Conservation (phyloP, 805 yeast species). For the Nakazawaea populi region DNA sequence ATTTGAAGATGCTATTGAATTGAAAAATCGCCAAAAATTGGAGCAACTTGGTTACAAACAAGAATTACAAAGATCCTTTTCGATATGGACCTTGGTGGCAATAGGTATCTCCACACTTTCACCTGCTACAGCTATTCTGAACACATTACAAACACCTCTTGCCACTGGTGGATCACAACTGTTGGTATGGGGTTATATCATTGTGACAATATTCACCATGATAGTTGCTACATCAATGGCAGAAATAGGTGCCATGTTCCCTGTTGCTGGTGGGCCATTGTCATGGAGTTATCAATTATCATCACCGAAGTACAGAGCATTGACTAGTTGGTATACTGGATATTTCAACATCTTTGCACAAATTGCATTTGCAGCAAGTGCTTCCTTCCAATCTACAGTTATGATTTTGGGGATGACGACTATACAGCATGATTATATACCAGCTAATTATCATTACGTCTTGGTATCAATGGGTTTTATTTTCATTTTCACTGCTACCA, state of each 20-base stretch:
- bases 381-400: slow-evolving; percentile 20
- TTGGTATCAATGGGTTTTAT: slow-evolving; percentile 18
- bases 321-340: slow-evolving; percentile 26
- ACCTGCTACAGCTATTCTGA: slow-evolving; percentile 20
- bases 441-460: slow-evolving; percentile 18
- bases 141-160: slow-evolving; percentile 19
- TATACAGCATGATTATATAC: slow-evolving; percentile 13
- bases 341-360: slow-evolving; percentile 23
- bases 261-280: slow-evolving; percentile 29
- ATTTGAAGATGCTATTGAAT: not conserved
- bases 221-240: slow-evolving; percentile 20
- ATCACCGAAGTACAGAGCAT: slow-evolving; percentile 18
- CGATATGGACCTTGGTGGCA: slow-evolving; percentile 17
- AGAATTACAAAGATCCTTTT: slow-evolving; percentile 19
- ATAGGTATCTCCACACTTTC: slow-evolving; percentile 20
- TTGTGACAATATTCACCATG: slow-evolving; percentile 19
- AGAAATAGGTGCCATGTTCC: slow-evolving; percentile 28
- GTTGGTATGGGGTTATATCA: slow-evolving; percentile 22
- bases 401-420: slow-evolving; percentile 17
- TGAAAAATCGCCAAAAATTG: slow-evolving; percentile 6
- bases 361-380: slow-evolving; percentile 19
- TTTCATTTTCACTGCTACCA: slow-evolving; percentile 16
- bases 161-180: slow-evolving; percentile 20
- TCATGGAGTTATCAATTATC: slow-evolving; percentile 29
- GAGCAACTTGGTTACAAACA: slow-evolving; percentile 21